Base-by-base conservation (phyloP, 805 yeast genomes). In the Aciculoconidium aculeatum region DNA sequence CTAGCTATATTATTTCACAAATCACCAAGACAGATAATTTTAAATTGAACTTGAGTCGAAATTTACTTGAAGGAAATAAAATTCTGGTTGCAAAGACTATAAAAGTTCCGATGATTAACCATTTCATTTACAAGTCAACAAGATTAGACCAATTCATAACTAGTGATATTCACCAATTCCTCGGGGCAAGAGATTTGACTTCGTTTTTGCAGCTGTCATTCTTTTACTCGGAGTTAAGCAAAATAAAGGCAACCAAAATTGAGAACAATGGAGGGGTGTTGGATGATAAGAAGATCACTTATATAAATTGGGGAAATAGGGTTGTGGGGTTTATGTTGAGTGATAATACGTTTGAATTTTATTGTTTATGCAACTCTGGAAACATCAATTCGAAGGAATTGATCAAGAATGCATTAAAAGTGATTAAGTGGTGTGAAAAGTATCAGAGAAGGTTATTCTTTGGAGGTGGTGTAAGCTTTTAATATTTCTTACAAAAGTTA, bases 81-180 rank as follows among this genome's bases (percentile, higher is more conserved):
- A 26, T 51, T 6, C 47, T 55, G 6, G 40, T 51, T 7, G 18
- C 42, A 4, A 25, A 37, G 5, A 56, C 55, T 22, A 40, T 55
- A 11, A 30, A 45, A 15, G 49, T 49, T 2, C 50, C 71, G 0
- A 51, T 67, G 16, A 68, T 90, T 7, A 71, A 75, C 36, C 96
- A 87, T 57, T 92, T 88, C 48, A 69, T 87, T 14, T 88, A 75
- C 62, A 87, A 84, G 53, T 73, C 84, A 18, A 78, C 73, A 35
- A 59, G 58, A 13, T 71, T 72, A 33, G 76, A 85, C 11, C 96
- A 85, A 44, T 78, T 68, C 43, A 68, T 75, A 39, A 65, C 63
- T 47, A 66, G 69, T 27, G 66, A 58, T 42, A 38, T 42, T 21
- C 34, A 39, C 15, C 41, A 36, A 13, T 40, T 36, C 35, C 32